Evolutionary conservation across 164 flowering plant species (phyloP), one percentile per base, ranked within the genome.

Genomic region (Stephania cephalantha): DNA sequence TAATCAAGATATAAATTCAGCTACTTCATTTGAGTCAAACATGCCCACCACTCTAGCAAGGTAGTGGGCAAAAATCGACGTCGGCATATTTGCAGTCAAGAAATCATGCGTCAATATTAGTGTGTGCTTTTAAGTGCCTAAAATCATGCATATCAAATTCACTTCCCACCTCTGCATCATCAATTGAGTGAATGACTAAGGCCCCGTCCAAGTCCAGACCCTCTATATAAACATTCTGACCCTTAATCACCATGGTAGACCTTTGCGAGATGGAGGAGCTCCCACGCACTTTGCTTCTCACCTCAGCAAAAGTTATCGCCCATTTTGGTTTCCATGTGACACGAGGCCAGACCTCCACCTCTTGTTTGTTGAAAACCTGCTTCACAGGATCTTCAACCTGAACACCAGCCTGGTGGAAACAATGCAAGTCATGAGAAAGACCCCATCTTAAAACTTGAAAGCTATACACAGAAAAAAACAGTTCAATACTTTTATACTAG

Each of bases 281-380:
- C 78, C 90, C 88, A 63, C 75, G 53, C 22, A 94, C 85, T 88
- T 94, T 96, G 31, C 79, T 85, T 81, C 80, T 94, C 30, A 92
- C 82, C 35, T 90, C 98, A 68, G 90, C 63, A 78, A 86, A 95
- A 50, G 88, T 87, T 74, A 87, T 42, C 29, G 86, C 99, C 99
- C 99, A 95, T 80, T 87, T 88, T 17, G 98, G 97, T 68, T 84
- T 86, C 99, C 99, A 95, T 70, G 79, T 78, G 73, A 93, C 80
- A 7, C 90, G 91, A 70, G 99, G 94, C 99, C 99, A 95, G 68
- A 93, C 95, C 78, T 95, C 97, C 63, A 93, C 94, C 82, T 92
- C 96, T 81, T 95, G 99, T 46, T 93, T 97, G 69, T 93, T 95
- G 84, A 90, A 87, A n/a, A 85, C 89, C 66, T 86, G 73, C 6